A percentile compares a stretch with the other conserved stretches of the same genome.
phyloP scores from a whole-genome alignment of 2,329 filamentous ascomycete genomes.

The Pestalotiopsis sp. region DNA sequence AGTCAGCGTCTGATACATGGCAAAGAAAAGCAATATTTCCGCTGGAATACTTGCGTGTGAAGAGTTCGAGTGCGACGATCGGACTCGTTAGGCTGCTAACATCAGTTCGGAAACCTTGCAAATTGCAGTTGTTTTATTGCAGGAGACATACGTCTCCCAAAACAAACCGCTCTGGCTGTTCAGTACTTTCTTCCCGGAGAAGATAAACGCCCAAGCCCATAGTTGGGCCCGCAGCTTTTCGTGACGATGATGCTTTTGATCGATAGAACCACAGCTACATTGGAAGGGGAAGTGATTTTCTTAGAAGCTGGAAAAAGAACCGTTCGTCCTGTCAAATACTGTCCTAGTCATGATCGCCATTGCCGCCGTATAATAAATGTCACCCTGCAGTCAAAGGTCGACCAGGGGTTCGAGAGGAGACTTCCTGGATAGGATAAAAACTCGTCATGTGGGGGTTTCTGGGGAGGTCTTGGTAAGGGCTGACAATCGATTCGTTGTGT shows the following conservation, averaged over 20 bases:
- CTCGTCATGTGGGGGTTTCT: background rate
- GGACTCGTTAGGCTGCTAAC: background rate
- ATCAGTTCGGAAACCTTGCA: background rate
- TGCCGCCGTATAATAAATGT: background rate
- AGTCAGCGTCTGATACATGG: background rate
- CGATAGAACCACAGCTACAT: too few species aligned
- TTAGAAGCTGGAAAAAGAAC: too few species aligned
- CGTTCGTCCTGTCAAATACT: too few species aligned
- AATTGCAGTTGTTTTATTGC: background rate
- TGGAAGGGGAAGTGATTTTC: too few species aligned
- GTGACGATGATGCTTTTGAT: too few species aligned
- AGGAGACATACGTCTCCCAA: background rate
- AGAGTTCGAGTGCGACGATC: background rate
- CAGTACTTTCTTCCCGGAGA: background rate
- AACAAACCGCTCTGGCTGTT: background rate
- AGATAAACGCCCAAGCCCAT: too few species aligned
- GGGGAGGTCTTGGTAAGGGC: background rate
- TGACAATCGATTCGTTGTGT: background rate
- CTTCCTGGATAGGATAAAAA: background rate
- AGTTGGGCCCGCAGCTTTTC: too few species aligned
- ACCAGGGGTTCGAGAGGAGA: background rate
- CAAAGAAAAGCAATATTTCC: background rate
- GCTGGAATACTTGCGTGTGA: background rate
- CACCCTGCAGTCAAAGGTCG: background rate
- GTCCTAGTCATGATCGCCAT: too few species aligned